Conservation (phyloP, 2,329 filamentous ascomycete species). For the Elsinoe necatrix region DNA sequence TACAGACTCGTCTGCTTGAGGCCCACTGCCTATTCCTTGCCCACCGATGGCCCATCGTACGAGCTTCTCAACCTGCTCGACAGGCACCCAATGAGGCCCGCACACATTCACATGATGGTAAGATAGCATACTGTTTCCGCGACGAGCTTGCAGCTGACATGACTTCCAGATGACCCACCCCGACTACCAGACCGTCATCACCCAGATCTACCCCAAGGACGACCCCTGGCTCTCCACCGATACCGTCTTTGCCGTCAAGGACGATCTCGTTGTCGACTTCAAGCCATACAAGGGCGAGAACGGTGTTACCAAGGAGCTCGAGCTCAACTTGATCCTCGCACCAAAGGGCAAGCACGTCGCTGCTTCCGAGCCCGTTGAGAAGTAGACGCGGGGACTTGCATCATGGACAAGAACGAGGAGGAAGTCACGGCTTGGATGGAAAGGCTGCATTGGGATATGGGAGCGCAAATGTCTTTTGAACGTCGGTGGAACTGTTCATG, state of each 20-base stretch:
- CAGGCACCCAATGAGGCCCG: conserved; percentile 53
- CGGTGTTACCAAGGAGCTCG: conserved; percentile 16
- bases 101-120: conserved; percentile 52
- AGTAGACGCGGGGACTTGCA: not conserved
- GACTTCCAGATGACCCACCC: conserved; percentile 36
- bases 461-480: conserved; percentile 6
- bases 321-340: conserved; percentile 17
- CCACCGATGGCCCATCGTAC: conserved; percentile 53
- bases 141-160: conserved; percentile 12
- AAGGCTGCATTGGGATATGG: conserved; percentile 9
- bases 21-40: conserved; percentile 64
- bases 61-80: conserved; percentile 47
- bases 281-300: conserved; percentile 40
- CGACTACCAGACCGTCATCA: conserved; percentile 49
- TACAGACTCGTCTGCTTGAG: conserved; percentile 68
- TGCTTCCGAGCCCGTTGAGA: conserved; percentile 1
- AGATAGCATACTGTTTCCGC: not conserved
- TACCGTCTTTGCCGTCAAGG: conserved; percentile 55
- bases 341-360: conserved; percentile 15
- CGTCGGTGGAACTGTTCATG: not conserved
- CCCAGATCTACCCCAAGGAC: conserved; percentile 51
- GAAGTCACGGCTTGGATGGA: not conserved
- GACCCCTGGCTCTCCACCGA: conserved; percentile 51
- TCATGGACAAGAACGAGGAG: not conserved
- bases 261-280: conserved; percentile 52